These are phyloP conservation scores for Zymoseptoria brevis DNA, from an alignment of 2,329 filamentous ascomycete genomes.

Conservation along the genomic window DNA sequence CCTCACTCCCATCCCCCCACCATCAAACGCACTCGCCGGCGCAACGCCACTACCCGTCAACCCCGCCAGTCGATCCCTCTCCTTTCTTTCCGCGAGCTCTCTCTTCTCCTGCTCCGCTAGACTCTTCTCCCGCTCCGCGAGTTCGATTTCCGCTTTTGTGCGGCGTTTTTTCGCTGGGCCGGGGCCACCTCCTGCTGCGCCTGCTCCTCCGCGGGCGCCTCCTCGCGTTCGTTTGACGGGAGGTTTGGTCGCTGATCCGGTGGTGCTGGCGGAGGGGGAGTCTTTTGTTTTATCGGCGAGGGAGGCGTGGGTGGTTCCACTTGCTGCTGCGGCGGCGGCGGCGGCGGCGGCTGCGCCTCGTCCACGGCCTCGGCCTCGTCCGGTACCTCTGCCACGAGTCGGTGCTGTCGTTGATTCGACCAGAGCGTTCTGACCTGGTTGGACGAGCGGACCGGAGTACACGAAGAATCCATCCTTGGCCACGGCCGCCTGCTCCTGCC, in stretches of 20 bases:
- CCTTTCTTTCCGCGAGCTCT: slow-evolving; percentile 31
- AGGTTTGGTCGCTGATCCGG: background rate
- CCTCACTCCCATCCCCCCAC: background rate
- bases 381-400: slow-evolving; percentile 18
- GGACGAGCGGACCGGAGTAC: slow-evolving; percentile 84
- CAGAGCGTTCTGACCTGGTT: slow-evolving; percentile 63
- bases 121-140: slow-evolving; percentile 61
- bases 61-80: slow-evolving; percentile 51
- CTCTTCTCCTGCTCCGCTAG: slow-evolving; percentile 63
- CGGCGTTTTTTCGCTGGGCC: slow-evolving; percentile 22
- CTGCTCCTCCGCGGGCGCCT: too few species aligned
- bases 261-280: background rate
- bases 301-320: slow-evolving; percentile 20
- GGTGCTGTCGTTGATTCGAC: slow-evolving; percentile 23
- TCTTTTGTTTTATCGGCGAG: slow-evolving; percentile 22
- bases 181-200: too few species aligned
- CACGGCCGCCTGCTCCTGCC: slow-evolving; percentile 91
- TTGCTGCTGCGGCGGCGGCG: slow-evolving; percentile 21
- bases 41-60: background rate
- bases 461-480: slow-evolving; percentile 97
- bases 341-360: slow-evolving; percentile 41
- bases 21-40: background rate
- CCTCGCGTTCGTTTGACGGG: background rate
- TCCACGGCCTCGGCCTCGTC: slow-evolving; percentile 51
- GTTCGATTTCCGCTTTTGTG: background rate